Base-by-base conservation (phyloP, 2,329 filamentous ascomycete species). In the Cladosporium velox region DNA sequence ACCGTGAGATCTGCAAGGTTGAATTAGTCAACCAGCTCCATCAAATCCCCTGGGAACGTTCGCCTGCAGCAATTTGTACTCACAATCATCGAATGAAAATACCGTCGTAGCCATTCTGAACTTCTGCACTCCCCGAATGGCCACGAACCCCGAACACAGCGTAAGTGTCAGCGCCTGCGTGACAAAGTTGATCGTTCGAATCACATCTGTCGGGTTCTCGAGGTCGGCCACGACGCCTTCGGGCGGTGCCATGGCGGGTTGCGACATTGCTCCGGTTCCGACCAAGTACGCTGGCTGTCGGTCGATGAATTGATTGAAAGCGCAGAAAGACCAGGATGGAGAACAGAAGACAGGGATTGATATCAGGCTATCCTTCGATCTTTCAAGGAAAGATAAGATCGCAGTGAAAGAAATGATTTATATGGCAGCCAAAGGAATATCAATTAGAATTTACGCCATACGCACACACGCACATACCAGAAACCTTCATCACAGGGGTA, bases 131-230 rank as follows among this genome's bases (percentile, higher is more conserved):
- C 24, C 44, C 24, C 59, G 21, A 2, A 52, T 28, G n/a, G n/a
- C n/a, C 28, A 49, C 44, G 7, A 62, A 62, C n/a, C 6, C 14
- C 15, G 59, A 41, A 21, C 59, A 62, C 4, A 62, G 7, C 7
- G n/a, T 24, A 18, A 62, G 35, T 4, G 59, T 62, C 28, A 62
- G 32, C 15, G 18, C 44, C 34, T 62, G 59, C 28, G 59, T 62
- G n/a, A 62, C 59, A 14, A 62, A 21, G 47, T 62, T 62, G 12
- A 62, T 24, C n/a, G 44, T 52, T 12, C 41, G 32, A n/a, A 62
- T 10, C 21, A 52, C 44, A 52, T 62, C 59, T 10, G 44, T 52
- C 14, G 59, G 59, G 30, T 62, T 62, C 30, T 62, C 28, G 30
- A 62, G 59, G 15, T 62, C 59, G 11, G 41, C 41, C n/a, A 32